phyloP scores from a whole-genome alignment of 2,329 filamentous ascomycete species.

The Fusarium tricinctum region DNA sequence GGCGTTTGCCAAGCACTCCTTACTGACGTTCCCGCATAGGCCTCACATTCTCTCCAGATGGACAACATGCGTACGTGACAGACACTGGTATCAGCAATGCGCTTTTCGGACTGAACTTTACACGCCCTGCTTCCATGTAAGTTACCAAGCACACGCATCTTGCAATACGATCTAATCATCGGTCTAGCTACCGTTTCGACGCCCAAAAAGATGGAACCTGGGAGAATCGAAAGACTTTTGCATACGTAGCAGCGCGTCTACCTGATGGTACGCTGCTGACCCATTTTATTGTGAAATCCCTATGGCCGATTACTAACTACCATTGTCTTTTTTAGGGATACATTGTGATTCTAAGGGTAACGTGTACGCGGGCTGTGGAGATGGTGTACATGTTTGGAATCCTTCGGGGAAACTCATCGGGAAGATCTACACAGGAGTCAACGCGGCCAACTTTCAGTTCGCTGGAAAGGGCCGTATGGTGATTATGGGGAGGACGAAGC shows the following conservation, averaged over 20 bases:
- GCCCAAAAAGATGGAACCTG: slow-evolving; percentile 62
- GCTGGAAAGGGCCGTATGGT: slow-evolving; percentile 56
- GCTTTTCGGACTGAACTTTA: slow-evolving; percentile 59
- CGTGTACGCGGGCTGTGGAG: slow-evolving; percentile 65
- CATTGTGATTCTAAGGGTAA: slow-evolving; percentile 69
- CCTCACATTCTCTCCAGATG: slow-evolving; percentile 68
- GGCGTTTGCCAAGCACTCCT: no score
- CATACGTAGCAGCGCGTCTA: slow-evolving; percentile 66
- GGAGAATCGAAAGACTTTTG: slow-evolving; percentile 67
- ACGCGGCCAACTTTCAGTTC: slow-evolving; percentile 62
- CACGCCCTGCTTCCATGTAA: slow-evolving; percentile 63
- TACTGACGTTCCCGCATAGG: slow-evolving; percentile 51
- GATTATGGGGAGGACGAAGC: slow-evolving; percentile 54
- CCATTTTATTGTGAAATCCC: rapidly evolving
- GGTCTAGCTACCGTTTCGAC: slow-evolving; percentile 60
- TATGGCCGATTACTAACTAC: neutral
- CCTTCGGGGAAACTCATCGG: slow-evolving; percentile 62
- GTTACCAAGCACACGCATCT: slow-evolving; percentile 8
- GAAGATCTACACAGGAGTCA: slow-evolving; percentile 67
- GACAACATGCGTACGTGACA: slow-evolving; percentile 66
- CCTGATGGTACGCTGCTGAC: slow-evolving; percentile 66
- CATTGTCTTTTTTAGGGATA: slow-evolving; percentile 58
- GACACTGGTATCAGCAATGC: slow-evolving; percentile 65
- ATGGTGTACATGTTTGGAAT: slow-evolving; percentile 66
- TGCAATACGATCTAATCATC: neutral